Base-by-base conservation (phyloP, 306 rosid species). In the Ceratonia siliqua region DNA sequence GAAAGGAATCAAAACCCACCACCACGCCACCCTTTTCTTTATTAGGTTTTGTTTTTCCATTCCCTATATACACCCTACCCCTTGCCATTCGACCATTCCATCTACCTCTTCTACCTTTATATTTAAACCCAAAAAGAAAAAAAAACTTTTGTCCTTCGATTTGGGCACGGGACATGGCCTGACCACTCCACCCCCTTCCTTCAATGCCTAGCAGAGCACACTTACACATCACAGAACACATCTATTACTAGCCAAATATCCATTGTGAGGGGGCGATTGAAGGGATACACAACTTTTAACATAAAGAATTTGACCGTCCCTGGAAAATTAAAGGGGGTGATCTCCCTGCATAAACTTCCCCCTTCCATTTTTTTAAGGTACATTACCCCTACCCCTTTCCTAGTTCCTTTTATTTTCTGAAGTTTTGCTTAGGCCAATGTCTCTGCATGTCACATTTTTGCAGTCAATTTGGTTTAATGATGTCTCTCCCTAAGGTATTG, bases 131-230 rank as follows among this genome's bases (percentile, higher is more conserved):
- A 17, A 50, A 38, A 20, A 21, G 5, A 5, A 28, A 39, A 0
- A 32, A 35, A 50, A 11, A 6, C 46, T 5, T 4, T 62, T 59
- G 52, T 84, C 5, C 42, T 62, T 52, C 62, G 56, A 82, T 87
- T 87, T 87, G 88, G 90, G 82, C 96, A 83, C 89, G 83, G 87
- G 79, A 58, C 83, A 75, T 80, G 74, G 78, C 82, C 81, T 17
- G 20, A 17, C 63, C 64, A 43, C 8, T 62, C 62, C 76, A 11
- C 27, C 52, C 49, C 43, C 72, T 52, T 65, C 75, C 39, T 56
- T 73, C 63, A 67, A 41, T 59, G 57, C 78, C 82, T 73, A 62
- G 68, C 70, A 74, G 79, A 84, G 80, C 79, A 71, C 72, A 56
- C 62, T 81, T 79, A 52, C 61, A 66, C 67, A 59, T 27, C 46